Evolutionary conservation across 2,329 filamentous ascomycete species (phyloP).

Genomic region (Paracorniculantispora psalliotae): DNA sequence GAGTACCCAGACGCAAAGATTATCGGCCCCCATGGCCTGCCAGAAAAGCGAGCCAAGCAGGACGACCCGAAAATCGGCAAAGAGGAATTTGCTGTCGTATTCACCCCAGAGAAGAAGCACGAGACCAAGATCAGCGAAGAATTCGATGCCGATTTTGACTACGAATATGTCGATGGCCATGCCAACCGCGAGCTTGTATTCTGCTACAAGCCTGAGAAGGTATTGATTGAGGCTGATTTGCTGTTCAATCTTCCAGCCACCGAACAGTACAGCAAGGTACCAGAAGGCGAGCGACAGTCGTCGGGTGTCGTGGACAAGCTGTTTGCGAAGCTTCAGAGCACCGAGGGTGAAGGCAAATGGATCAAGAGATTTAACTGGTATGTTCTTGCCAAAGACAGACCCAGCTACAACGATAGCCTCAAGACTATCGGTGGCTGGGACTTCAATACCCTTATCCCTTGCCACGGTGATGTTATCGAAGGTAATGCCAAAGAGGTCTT

Average conservation of each 20-base stretch:
- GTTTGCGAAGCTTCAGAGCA: conserved; percentile 53
- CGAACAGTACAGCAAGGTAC: conserved; percentile 79
- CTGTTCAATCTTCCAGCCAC: conserved; percentile 84
- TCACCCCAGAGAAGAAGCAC: conserved; percentile 52
- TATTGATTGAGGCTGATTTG: conserved; percentile 84
- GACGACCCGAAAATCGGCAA: conserved; percentile 42
- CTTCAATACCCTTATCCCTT: conserved; percentile 80
- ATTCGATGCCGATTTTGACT: conserved; percentile 82
- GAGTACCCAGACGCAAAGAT: conserved; percentile 75
- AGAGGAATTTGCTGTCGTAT: conserved; percentile 62
- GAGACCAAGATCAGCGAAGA: conserved; percentile 59
- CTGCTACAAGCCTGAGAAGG: conserved; percentile 70
- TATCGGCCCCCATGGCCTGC: conserved; percentile 76
- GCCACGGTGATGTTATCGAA: conserved; percentile 88
- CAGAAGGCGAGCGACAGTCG: conserved; percentile 24
- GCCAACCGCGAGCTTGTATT: conserved; percentile 86
- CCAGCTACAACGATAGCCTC: conserved; percentile 65
- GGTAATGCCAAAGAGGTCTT: conserved; percentile 68
- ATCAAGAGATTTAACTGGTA: conserved; percentile 85
- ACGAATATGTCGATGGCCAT: conserved; percentile 76
- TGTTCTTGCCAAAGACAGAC: conserved; percentile 55
- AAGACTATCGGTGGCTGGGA: conserved; percentile 71
- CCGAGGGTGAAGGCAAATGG: conserved; percentile 62
- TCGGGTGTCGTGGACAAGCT: conserved; percentile 37
- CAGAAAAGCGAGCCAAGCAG: conserved; percentile 68